A percentile compares a stretch with the other conserved stretches of the same genome.
Evolutionary conservation across 805 yeast genomes (phyloP).

Genomic region (Schizosaccharomyces cryophilus): DNA sequence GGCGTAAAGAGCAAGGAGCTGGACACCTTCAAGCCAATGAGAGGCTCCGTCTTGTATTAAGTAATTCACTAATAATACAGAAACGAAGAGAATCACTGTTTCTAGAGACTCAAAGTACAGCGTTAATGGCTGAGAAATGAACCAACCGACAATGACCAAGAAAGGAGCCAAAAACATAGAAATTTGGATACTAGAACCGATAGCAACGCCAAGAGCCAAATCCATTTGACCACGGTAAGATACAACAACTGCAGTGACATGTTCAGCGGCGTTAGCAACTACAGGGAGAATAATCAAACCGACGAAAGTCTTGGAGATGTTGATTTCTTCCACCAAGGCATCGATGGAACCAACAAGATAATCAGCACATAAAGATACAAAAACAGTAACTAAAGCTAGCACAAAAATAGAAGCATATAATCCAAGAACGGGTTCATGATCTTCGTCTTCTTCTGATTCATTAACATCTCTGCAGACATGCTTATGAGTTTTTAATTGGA

Average conservation of each 20-base stretch:
- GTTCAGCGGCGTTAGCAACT: conserved; percentile 97
- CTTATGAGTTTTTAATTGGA: conserved; percentile 76
- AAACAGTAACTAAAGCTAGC: conserved; percentile 39
- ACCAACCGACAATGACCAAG: conserved; percentile 88
- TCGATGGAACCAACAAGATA: conserved; percentile 84
- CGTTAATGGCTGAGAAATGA: conserved; percentile 72
- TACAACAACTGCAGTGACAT: conserved; percentile 84
- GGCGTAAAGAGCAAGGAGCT: conserved; percentile 66
- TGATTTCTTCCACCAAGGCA: conserved; percentile 57
- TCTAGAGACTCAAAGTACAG: conserved; percentile 79
- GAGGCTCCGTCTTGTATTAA: conserved; percentile 71
- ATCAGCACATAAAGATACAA: conserved; percentile 82
- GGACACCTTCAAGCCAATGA: conserved; percentile 91
- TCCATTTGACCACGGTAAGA: conserved; percentile 95
- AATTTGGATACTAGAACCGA: conserved; percentile 86
- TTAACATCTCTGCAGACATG: conserved; percentile 22
- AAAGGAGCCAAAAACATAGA: conserved; percentile 89
- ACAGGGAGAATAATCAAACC: conserved; percentile 86
- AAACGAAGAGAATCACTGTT: conserved; percentile 71
- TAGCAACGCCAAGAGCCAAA: conserved; percentile 85
- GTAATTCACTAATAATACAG: conserved; percentile 41
- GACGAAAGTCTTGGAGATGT: conserved; percentile 80
- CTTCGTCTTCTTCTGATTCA: conserved; percentile 25
- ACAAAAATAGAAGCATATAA: conserved; percentile 23
- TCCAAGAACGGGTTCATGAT: conserved; percentile 18